Percentiles rank a stretch among this genome's conserved stretches.
Conservation (phyloP, 139 green algal species). For the Mesotaenium endlicherianum region DNA sequence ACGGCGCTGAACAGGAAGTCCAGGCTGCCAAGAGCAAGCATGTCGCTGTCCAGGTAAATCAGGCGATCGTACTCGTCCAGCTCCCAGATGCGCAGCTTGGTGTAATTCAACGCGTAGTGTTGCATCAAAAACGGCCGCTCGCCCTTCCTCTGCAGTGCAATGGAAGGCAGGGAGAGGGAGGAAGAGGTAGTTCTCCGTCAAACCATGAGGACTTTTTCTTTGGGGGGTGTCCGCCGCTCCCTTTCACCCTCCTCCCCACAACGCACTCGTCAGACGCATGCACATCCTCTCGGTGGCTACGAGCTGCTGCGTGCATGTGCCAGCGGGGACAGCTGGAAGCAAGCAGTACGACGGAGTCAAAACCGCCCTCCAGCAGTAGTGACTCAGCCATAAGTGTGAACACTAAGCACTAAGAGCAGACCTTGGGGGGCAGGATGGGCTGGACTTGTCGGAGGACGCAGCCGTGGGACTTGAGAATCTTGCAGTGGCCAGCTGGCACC, state of each 20-base stretch:
- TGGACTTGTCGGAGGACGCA: constrained; percentile 22
- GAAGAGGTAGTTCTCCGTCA: neutral
- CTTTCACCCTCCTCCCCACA: too few relatives aligned
- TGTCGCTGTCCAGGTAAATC: constrained; percentile 44
- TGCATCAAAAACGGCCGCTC: neutral
- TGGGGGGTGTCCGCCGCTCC: too few relatives aligned
- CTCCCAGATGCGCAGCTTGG: constrained; percentile 40
- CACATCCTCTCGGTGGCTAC: too few relatives aligned
- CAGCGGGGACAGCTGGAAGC: neutral
- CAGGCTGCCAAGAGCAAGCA: constrained; percentile 30
- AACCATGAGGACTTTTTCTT: neutral
- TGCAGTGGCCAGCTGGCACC: constrained; percentile 1
- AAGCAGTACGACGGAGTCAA: neutral
- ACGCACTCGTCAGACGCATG: too few relatives aligned
- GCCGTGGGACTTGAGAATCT: constrained; percentile 16
- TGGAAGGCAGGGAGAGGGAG: neutral
- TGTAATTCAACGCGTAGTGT: constrained; percentile 44
- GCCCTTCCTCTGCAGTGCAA: neutral
- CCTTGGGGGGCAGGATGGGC: constrained; percentile 23
- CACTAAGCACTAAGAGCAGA: neutral
- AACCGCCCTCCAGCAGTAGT: neutral
- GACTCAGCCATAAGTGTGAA: neutral
- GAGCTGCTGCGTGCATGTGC: too few relatives aligned
- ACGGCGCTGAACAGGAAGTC: constrained; percentile 25
- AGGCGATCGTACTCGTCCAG: constrained; percentile 37